A percentile compares a stretch with the other conserved stretches of the same genome.
phyloP scores from a whole-genome alignment of 1,284 basidiomycete genomes.

The Irpex rosettiformis region DNA sequence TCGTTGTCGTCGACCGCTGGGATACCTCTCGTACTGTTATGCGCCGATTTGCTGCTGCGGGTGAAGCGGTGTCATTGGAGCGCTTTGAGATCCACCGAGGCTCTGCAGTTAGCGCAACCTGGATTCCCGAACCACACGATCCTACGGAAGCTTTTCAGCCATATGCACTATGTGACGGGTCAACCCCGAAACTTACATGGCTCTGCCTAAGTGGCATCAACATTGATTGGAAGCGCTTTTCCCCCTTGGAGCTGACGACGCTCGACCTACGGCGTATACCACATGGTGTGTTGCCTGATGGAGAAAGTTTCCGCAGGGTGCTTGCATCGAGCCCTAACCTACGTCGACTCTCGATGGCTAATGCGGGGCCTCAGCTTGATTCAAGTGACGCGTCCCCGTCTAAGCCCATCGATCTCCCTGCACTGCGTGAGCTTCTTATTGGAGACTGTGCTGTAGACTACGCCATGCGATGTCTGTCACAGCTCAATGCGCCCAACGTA shows the following conservation, averaged over 20 bases:
- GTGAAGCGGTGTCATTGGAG: constrained; percentile 38
- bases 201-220: constrained; percentile 51
- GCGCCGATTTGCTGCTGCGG: constrained; percentile 38
- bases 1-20: constrained; percentile 48
- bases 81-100: constrained; percentile 55
- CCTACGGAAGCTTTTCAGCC: neutral
- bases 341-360: constrained; percentile 49
- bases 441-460: constrained; percentile 43
- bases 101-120: neutral
- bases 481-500: constrained; percentile 22
- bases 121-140: neutral
- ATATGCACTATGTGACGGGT: neutral
- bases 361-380: constrained; percentile 43
- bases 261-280: constrained; percentile 58
- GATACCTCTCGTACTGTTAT: constrained; percentile 45
- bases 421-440: constrained; percentile 47
- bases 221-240: constrained; percentile 46
- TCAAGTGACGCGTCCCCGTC: neutral
- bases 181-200: constrained; percentile 34
- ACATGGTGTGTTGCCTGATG: constrained; percentile 41
- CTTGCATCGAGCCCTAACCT: constrained; percentile 43
- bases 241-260: constrained; percentile 45
- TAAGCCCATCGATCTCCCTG: constrained; percentile 39
- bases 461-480: constrained; percentile 35
- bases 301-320: constrained; percentile 46